A percentile compares a stretch with the other conserved stretches of the same genome.
phyloP scores from a whole-genome alignment of 495 filamentous ascomycete species.

The Lophiotrema nucula region DNA sequence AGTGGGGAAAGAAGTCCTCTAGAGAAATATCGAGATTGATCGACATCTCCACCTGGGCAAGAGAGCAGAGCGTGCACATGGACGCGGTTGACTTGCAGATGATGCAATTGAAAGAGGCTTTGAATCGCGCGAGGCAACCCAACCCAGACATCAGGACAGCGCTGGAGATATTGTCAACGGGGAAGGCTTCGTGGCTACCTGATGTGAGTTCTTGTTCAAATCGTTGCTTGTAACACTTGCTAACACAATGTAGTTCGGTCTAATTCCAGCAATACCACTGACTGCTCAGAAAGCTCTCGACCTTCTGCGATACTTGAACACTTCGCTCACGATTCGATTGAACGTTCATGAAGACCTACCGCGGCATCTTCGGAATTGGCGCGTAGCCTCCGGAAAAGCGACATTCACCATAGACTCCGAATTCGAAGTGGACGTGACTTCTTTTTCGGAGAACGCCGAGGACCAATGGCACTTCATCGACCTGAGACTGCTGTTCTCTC shows the following conservation, averaged over 20 bases:
- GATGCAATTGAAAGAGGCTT: constrained; percentile 65
- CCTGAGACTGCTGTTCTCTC: constrained; percentile 78
- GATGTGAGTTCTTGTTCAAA: constrained; percentile 53
- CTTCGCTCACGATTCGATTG: constrained; percentile 73
- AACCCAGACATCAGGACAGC: constrained; percentile 91
- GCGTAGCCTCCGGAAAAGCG: constrained; percentile 72
- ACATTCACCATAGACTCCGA: constrained; percentile 81
- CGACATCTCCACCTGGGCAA: constrained; percentile 73
- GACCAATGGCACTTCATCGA: constrained; percentile 92
- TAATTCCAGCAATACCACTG: constrained; percentile 72
- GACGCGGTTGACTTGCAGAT: constrained; percentile 57
- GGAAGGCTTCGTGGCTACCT: constrained; percentile 70
- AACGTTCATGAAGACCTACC: constrained; percentile 76
- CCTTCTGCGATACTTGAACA: constrained; percentile 76
- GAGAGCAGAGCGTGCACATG: constrained; percentile 57
- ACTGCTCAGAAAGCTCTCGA: constrained; percentile 63
- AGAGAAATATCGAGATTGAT: constrained; percentile 76
- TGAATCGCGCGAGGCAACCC: constrained; percentile 64
- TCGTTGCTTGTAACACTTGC: constrained; percentile 32
- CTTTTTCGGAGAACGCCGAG: constrained; percentile 73
- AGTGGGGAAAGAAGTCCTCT: constrained; percentile 80
- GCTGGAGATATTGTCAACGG: constrained; percentile 74
- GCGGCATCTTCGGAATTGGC: constrained; percentile 66
- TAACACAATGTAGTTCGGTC: constrained; percentile 57
- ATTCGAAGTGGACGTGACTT: constrained; percentile 89